phyloP scores from a whole-genome alignment of 2,329 filamentous ascomycete genomes.

The Ustilaginoidea virens region DNA sequence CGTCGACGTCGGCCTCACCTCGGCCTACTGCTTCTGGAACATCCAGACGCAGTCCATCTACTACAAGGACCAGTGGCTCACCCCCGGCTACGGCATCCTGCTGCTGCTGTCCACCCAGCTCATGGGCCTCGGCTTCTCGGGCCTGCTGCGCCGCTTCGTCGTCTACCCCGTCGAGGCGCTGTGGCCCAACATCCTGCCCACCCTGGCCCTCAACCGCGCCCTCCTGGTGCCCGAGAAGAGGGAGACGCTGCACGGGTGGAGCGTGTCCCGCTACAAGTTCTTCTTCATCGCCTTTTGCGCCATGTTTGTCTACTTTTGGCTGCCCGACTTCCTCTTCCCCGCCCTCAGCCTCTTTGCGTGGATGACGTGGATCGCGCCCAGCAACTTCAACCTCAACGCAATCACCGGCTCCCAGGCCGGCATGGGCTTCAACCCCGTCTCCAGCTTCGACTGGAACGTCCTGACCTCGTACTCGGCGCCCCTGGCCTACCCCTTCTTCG shows the following conservation, averaged over 20 bases:
- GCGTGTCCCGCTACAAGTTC: conserved; percentile 26
- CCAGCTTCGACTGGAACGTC: conserved; percentile 35
- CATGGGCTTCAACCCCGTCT: conserved; percentile 31
- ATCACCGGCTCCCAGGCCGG: conserved; percentile 25
- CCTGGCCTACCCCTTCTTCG: conserved; percentile 23
- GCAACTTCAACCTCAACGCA: conserved; percentile 24
- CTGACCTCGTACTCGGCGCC: conserved; percentile 10
- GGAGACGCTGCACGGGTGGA: conserved; percentile 26
- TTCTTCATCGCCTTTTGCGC: conserved; percentile 23
- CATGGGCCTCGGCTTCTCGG: conserved; percentile 18
- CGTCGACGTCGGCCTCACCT: conserved; percentile 8
- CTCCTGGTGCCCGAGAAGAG: conserved; percentile 17
- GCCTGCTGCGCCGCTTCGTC: conserved; percentile 17
- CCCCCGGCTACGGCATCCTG: conserved; percentile 15
- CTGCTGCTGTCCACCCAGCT: conserved; percentile 17
- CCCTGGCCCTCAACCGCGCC: conserved; percentile 18
- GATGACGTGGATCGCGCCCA: conserved; percentile 34
- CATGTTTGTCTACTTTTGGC: conserved; percentile 28
- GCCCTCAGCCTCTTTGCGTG: conserved; percentile 29
- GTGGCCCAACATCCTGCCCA: conserved; percentile 18
- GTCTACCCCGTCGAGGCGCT: conserved; percentile 19
- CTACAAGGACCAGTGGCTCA: conserved; percentile 16
- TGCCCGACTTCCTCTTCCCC: conserved; percentile 29
- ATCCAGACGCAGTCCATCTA: conserved; percentile 13
- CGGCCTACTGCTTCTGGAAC: conserved; percentile 9